These are phyloP conservation scores for Colletotrichum sp. DNA, from an alignment of 2,329 filamentous ascomycete genomes.

Conservation along the genomic window DNA sequence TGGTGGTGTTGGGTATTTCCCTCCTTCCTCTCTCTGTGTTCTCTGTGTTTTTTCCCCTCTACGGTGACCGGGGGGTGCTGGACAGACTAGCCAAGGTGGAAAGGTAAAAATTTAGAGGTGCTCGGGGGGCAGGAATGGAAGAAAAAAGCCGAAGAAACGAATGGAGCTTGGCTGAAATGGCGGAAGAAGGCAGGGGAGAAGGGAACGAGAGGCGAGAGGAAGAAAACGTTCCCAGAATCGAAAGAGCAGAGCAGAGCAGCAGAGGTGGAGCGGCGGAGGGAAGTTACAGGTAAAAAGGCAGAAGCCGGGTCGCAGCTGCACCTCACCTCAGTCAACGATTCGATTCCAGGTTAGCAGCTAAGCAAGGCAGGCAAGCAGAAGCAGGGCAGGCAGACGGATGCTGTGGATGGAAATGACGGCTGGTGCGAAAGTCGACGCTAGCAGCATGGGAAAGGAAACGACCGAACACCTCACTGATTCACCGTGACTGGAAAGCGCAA, in stretches of 20 bases:
- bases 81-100: not conserved
- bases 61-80: slow-evolving; percentile 2
- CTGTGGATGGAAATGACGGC: not conserved
- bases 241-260: not conserved
- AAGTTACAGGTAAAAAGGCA: slow-evolving; percentile 16
- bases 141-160: not conserved
- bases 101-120: not conserved
- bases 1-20: not conserved
- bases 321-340: not conserved
- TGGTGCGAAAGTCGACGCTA: not conserved
- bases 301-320: not conserved
- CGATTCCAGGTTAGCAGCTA: not conserved
- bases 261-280: slow-evolving; percentile 1
- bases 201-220: not conserved
- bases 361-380: not conserved
- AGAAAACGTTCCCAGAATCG: not conserved
- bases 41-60: not conserved
- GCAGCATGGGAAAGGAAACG: not conserved
- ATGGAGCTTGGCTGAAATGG: not conserved
- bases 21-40: not conserved
- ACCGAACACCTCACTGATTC: not conserved
- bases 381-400: not conserved
- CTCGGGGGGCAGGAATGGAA: not conserved
- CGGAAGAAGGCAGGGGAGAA: not conserved
- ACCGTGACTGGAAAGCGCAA: not conserved